These are phyloP conservation scores for Naematelia aurantialba DNA, from an alignment of 768 basidiomycete species.

Conservation along the genomic window DNA sequence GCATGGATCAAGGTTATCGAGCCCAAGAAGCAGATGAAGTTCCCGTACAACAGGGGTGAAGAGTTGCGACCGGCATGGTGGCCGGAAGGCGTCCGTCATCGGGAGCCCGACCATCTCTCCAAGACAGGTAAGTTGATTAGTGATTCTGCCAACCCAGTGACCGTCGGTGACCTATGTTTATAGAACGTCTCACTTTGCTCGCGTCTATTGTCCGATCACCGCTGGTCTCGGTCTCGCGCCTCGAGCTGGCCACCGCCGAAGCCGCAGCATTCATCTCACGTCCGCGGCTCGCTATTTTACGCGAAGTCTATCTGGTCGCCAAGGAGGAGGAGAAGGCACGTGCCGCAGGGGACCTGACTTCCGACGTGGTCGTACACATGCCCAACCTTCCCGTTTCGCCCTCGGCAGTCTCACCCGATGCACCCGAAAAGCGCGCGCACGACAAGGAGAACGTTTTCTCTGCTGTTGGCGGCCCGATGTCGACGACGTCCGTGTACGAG, in stretches of 20 bases:
- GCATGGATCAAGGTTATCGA: conserved; percentile 54
- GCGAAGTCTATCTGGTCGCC: conserved; percentile 50
- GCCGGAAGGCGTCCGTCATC: conserved; percentile 50
- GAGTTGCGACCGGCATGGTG: conserved; percentile 52
- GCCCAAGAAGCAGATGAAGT: conserved; percentile 52
- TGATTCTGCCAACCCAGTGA: neutral
- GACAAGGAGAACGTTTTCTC: conserved; percentile 32
- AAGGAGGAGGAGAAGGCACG: conserved; percentile 48
- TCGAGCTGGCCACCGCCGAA: conserved; percentile 49
- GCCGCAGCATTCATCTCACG: conserved; percentile 43
- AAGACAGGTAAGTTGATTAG: conserved; percentile 46
- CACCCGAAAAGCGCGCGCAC: conserved; percentile 29
- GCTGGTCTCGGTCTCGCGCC: conserved; percentile 37
- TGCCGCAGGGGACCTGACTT: conserved; percentile 19
- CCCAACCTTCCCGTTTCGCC: conserved; percentile 32
- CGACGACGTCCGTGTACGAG: conserved; percentile 7
- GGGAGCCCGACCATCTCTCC: conserved; percentile 52
- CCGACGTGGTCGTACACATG: conserved; percentile 31
- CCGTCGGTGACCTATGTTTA: neutral
- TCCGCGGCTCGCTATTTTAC: conserved; percentile 42
- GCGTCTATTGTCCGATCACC: conserved; percentile 44
- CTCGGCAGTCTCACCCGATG: conserved; percentile 22
- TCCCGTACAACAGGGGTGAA: conserved; percentile 52
- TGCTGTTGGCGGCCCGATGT: neutral
- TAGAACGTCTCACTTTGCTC: conserved; percentile 51